Evolutionary conservation across 805 yeast genomes (phyloP).

Genomic region (Starmerella tilneyi): DNA sequence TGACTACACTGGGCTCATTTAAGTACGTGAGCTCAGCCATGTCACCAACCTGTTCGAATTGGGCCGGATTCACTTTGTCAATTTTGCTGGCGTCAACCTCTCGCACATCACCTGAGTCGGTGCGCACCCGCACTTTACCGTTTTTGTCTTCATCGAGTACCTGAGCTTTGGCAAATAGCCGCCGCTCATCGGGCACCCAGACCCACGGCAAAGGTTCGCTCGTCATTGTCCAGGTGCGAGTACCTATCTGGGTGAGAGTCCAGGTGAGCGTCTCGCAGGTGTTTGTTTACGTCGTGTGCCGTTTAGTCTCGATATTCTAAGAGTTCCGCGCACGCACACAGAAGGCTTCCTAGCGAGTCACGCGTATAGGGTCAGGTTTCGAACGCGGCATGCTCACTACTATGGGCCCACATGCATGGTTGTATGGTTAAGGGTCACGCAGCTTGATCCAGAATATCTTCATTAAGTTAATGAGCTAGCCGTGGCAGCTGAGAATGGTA

Average conservation of each 20-base stretch:
- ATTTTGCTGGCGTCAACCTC: constrained; percentile 30
- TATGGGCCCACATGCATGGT: too few relatives aligned
- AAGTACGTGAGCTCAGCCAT: constrained; percentile 92
- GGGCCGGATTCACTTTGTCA: constrained; percentile 74
- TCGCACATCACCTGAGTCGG: constrained; percentile 33
- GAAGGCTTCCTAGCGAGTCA: too few relatives aligned
- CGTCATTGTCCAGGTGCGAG: constrained; percentile 27
- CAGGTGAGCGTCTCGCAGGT: neutral
- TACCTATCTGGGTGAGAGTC: neutral
- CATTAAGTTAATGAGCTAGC: too few relatives aligned
- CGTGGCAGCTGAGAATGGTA: too few relatives aligned
- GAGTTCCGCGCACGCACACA: neutral
- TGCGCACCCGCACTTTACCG: constrained; percentile 32
- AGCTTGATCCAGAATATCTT: too few relatives aligned
- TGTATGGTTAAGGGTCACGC: too few relatives aligned
- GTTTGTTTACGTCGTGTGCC: constrained; percentile 7
- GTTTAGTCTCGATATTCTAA: too few relatives aligned
- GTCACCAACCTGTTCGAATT: constrained; percentile 82
- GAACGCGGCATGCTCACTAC: too few relatives aligned
- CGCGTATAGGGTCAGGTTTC: too few relatives aligned
- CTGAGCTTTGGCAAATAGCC: constrained; percentile 37
- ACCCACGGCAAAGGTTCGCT: constrained; percentile 43
- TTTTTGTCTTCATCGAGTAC: constrained; percentile 33
- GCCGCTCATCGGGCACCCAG: constrained; percentile 60
- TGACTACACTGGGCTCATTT: constrained; percentile 90